phyloP scores from a whole-genome alignment of 352 stramenopile genomes.

The Aphanomyces astaci region DNA sequence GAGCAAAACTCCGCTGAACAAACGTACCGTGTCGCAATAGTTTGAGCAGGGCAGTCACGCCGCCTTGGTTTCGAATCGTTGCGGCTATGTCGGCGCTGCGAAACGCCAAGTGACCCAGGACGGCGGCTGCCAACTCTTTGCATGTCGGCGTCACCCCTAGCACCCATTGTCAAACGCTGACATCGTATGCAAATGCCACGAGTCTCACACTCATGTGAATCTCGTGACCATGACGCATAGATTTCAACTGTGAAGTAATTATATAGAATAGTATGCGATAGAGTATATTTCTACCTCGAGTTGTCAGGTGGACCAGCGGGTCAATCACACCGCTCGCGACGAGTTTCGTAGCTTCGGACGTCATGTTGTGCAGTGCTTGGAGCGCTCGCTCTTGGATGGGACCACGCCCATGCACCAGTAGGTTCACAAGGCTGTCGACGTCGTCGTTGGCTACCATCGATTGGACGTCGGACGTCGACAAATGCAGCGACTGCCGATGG shows the following conservation, averaged over 20 bases:
- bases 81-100: not conserved
- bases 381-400: not conserved
- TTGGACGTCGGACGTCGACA: conserved; percentile 7
- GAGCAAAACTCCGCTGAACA: conserved; percentile 3
- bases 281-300: not conserved
- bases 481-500: not conserved
- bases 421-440: not conserved
- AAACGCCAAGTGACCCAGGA: not conserved
- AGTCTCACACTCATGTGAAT: too few relatives aligned
- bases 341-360: not conserved
- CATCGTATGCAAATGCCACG: too few relatives aligned
- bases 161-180: too few relatives aligned
- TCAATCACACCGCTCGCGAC: not conserved
- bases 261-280: too few relatives aligned
- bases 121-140: conserved; percentile 1
- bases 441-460: not conserved
- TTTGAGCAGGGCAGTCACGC: not conserved
- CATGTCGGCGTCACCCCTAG: not conserved
- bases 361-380: not conserved
- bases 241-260: too few relatives aligned
- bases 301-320: not conserved
- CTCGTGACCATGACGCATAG: too few relatives aligned
- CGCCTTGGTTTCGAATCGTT: not conserved
- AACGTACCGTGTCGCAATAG: conserved; percentile 5
- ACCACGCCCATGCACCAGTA: not conserved